Conservation (phyloP, 495 filamentous ascomycete genomes). For the Cercophora samala region DNA sequence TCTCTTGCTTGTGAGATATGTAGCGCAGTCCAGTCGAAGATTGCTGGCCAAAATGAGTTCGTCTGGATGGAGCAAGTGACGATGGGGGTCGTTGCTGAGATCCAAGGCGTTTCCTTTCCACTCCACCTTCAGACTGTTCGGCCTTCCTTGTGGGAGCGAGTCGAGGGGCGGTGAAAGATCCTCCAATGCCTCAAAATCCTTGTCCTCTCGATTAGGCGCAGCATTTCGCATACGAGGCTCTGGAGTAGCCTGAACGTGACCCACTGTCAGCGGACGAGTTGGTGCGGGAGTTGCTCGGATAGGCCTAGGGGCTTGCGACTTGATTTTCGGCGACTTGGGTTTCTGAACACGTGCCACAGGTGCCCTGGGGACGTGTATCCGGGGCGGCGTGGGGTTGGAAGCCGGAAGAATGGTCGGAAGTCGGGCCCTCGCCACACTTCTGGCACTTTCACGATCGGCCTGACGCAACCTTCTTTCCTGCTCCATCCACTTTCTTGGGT, state of each 20-base stretch:
- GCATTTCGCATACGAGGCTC: constrained; percentile 43
- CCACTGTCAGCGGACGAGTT: constrained; percentile 19
- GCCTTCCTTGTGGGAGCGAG: constrained; percentile 53
- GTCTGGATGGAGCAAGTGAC: constrained; percentile 69
- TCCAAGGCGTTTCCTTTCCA: constrained; percentile 84
- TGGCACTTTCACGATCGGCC: constrained; percentile 42
- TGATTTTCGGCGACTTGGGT: constrained; percentile 28
- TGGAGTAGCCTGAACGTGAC: constrained; percentile 47
- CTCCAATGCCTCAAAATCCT: constrained; percentile 72
- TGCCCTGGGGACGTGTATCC: constrained; percentile 41
- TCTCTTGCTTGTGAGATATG: constrained; percentile 92
- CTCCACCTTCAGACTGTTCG: constrained; percentile 74
- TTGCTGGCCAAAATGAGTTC: constrained; percentile 76
- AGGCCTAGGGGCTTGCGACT: constrained; percentile 30
- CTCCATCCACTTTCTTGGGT: constrained; percentile 58
- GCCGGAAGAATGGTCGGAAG: constrained; percentile 44
- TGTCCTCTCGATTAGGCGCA: constrained; percentile 70
- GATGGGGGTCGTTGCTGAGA: constrained; percentile 74
- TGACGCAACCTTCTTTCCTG: constrained; percentile 59
- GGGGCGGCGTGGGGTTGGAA: constrained; percentile 35
- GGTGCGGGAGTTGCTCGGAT: constrained; percentile 29
- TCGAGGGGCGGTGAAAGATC: constrained; percentile 74
- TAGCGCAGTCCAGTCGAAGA: constrained; percentile 81
- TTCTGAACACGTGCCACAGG: constrained; percentile 45
- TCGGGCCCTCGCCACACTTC: constrained; percentile 25